A percentile compares a stretch with the other conserved stretches of the same genome.
phyloP scores from a whole-genome alignment of 371 early-diverging fungal genomes.

The Nematocida parisii region DNA sequence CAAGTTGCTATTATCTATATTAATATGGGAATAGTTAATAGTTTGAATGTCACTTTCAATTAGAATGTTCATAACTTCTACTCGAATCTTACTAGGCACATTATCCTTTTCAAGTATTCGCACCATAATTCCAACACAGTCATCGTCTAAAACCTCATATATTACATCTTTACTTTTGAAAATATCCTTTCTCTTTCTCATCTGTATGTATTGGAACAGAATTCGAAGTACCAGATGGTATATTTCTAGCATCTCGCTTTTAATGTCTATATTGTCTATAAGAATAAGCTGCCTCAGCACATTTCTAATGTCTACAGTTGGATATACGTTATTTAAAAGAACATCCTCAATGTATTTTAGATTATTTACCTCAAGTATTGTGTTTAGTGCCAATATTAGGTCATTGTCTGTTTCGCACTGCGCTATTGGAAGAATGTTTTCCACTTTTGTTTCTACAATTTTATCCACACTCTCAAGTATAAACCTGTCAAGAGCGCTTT shows the following conservation, averaged over 20 bases:
- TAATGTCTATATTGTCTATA: conserved; percentile 16
- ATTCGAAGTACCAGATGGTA: conserved; percentile 34
- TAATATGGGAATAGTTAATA: neutral
- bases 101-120: conserved; percentile 5
- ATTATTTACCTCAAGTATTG: conserved; percentile 27
- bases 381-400: conserved; percentile 28
- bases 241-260: neutral
- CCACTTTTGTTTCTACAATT: conserved; percentile 20
- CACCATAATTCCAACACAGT: conserved; percentile 40
- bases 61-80: conserved; percentile 46
- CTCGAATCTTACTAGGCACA: conserved; percentile 15
- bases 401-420: conserved; percentile 6
- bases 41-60: conserved; percentile 41
- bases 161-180: conserved; percentile 28
- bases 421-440: conserved; percentile 30
- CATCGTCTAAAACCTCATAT: conserved; percentile 33
- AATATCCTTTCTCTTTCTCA: conserved; percentile 10
- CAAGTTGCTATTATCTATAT: conserved; percentile 22
- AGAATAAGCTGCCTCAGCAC: conserved; percentile 27
- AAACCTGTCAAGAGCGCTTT: neutral
- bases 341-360: conserved; percentile 19
- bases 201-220: conserved; percentile 18
- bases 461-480: neutral
- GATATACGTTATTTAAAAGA: conserved; percentile 7
- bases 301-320: conserved; percentile 11